A percentile compares a stretch with the other conserved stretches of the same genome.
phyloP scores from a whole-genome alignment of 2,329 filamentous ascomycete species.

The Venturiaceae sp. region DNA sequence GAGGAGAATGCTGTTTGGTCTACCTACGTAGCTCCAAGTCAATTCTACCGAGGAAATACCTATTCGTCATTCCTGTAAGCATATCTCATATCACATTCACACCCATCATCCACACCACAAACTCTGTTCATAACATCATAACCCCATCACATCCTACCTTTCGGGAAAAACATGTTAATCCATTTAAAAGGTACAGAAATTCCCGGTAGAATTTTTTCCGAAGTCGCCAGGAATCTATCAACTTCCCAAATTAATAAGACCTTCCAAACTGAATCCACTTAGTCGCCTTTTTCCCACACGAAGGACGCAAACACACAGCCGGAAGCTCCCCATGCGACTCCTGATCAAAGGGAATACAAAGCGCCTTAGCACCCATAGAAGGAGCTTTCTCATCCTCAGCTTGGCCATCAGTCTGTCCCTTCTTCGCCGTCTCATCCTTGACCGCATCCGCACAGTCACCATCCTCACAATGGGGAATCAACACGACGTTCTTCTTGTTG shows the following conservation, averaged over 20 bases:
- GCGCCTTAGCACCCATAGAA: conserved; percentile 62
- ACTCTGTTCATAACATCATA: too few species aligned
- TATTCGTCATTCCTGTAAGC: too few species aligned
- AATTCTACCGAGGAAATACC: too few species aligned
- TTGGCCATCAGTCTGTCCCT: conserved; percentile 57
- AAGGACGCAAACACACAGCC: conserved; percentile 87
- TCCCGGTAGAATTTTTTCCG: too few species aligned
- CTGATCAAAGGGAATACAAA: conserved; percentile 79
- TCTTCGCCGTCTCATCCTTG: conserved; percentile 87
- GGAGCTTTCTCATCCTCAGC: conserved; percentile 64
- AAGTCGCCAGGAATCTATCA: too few species aligned
- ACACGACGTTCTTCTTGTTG: conserved; percentile 82
- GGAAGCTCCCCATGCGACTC: conserved; percentile 69
- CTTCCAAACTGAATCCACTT: conserved; percentile 86
- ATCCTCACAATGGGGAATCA: conserved; percentile 83
- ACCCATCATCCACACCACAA: too few species aligned
- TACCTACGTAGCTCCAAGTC: too few species aligned
- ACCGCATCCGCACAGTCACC: conserved; percentile 86
- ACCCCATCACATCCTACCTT: too few species aligned
- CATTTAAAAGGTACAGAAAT: too few species aligned
- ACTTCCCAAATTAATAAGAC: conserved; percentile 11
- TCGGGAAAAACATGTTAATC: too few species aligned
- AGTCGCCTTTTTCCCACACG: conserved; percentile 67
- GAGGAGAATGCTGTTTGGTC: too few species aligned
- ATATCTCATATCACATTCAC: too few species aligned